Evolutionary conservation across 2,329 filamentous ascomycete genomes (phyloP).

Genomic region (Colletotrichum graminicola): DNA sequence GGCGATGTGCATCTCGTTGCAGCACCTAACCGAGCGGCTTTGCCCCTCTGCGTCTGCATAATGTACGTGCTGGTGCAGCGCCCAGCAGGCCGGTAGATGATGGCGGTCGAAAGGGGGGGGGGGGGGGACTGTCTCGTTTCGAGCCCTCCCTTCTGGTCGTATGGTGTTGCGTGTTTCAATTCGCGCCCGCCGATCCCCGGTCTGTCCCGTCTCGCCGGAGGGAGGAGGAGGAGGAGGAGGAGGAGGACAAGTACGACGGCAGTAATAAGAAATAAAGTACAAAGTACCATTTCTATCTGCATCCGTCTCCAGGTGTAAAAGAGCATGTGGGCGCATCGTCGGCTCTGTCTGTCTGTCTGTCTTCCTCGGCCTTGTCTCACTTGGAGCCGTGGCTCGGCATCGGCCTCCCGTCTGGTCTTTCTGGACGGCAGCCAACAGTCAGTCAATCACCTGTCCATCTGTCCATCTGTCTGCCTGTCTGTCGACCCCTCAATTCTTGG

Average conservation of each 20-base stretch:
- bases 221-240: too few relatives aligned
- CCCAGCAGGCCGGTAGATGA: not conserved
- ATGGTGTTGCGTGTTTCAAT: constrained; percentile 20
- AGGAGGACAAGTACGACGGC: not conserved
- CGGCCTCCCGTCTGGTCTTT: not conserved
- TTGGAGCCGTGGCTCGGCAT: not conserved
- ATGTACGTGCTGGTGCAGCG: not conserved
- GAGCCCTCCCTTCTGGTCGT: not conserved
- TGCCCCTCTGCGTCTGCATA: constrained; percentile 6
- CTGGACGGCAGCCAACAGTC: not conserved
- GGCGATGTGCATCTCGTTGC: constrained; percentile 30
- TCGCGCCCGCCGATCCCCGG: constrained; percentile 5
- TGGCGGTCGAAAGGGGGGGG: too few relatives aligned
- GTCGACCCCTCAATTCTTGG: constrained; percentile 16
- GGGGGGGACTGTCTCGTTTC: not conserved
- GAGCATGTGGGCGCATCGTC: not conserved
- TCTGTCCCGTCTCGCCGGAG: not conserved
- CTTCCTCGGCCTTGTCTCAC: constrained; percentile 1
- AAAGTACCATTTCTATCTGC: not conserved
- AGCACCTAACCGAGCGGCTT: constrained; percentile 18
- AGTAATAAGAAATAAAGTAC: not conserved
- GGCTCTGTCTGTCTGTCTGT: not conserved
- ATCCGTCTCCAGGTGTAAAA: too few relatives aligned
- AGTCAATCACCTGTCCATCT: too few relatives aligned
- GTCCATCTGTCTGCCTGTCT: too few relatives aligned